A percentile compares a stretch with the other conserved stretches of the same genome.
phyloP scores from a whole-genome alignment of 257 asterid species.

The Plantago elongata region DNA sequence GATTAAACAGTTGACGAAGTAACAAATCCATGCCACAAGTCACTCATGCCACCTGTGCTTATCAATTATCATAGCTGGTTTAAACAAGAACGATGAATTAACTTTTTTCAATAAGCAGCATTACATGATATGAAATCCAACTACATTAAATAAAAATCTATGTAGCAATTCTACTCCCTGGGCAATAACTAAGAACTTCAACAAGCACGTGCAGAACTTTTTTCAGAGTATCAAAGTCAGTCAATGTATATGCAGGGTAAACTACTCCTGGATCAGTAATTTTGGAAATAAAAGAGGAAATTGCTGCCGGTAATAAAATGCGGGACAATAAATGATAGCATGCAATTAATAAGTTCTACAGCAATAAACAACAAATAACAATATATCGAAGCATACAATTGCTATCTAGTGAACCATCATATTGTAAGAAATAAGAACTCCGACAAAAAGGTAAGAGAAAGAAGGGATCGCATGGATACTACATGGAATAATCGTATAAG shows the following conservation, averaged over 20 bases:
- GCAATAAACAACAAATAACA: no score
- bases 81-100: background rate
- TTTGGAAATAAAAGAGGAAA: no score
- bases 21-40: background rate
- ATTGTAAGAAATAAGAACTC: no score
- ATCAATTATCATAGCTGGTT: background rate
- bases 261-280: background rate
- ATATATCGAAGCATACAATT: no score
- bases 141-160: background rate
- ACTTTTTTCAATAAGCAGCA: background rate
- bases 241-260: background rate
- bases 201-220: background rate
- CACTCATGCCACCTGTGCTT: background rate
- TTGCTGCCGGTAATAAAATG: no score
- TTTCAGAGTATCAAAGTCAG: background rate
- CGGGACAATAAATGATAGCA: no score
- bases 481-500: no score
- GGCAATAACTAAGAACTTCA: background rate
- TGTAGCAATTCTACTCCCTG: background rate
- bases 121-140: background rate
- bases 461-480: no score
- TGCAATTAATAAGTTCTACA: no score
- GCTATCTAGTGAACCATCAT: no score
- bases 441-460: no score
- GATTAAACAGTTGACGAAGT: background rate